Evolutionary conservation across 164 flowering plant species (phyloP), one percentile per base, ranked within the genome.

Genomic region (Sedum album): DNA sequence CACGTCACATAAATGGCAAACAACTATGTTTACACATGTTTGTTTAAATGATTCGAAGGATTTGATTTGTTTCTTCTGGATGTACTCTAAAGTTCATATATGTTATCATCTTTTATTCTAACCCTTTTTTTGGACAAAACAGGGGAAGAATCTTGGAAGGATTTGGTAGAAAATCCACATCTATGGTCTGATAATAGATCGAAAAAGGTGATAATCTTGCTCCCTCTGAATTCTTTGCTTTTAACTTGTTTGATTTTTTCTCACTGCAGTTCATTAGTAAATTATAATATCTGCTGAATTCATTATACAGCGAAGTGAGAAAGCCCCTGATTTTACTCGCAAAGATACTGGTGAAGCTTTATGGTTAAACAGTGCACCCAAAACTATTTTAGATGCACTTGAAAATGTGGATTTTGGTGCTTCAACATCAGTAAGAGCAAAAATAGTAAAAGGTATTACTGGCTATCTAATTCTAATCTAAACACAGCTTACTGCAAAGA

Each of bases 161-260:
- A 82, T 67, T 78, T 85, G 76, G 68, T 83, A 62, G 83, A 85
- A 63, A 85, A 85, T 71, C 87, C 86, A 41, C 51, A 71, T 49
- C 79, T 82, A 26, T 89, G 95, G 95, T 83, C 85, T 90, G 95
- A 89, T 74, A 85, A 85, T 63, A 83, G 94, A 72, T 65, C 53
- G n/a, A n/a, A n/a, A 13, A 88, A 88, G 84, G 88, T 85, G 31
- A 31, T 33, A 36, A 3, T 35, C 0, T 41, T 18, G 69, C 17
- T 30, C 30, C 66, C 15, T 15, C 1, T 23, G 5, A 25, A 31
- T 68, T 9, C 10, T 1, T 25, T 10, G 23, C 63, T 15, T 10
- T 49, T 26, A 21, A 7, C 25, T 49, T 49, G 25, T 49, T n/a
- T 21, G 1, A 49, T n/a, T 48, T 11, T 44, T 13, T 44, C 18